Evolutionary conservation across 148 eudicot genomes (phyloP).

Genomic region (Polygonum maritimum): DNA sequence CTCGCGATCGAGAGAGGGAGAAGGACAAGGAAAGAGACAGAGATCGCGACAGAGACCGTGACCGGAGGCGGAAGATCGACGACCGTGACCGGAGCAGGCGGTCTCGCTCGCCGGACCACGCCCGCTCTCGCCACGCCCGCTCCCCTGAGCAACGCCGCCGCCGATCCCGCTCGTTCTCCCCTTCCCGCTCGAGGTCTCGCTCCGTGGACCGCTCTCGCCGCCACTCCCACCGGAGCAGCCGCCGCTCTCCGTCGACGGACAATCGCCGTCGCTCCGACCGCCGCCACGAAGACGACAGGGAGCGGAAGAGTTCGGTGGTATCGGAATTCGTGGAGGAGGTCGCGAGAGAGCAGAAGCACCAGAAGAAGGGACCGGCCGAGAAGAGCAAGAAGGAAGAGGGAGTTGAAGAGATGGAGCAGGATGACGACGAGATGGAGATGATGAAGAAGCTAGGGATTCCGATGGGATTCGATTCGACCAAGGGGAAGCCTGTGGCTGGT

Average conservation of each 20-base stretch:
- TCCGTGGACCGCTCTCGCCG: constrained; percentile 41
- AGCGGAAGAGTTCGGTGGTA: constrained; percentile 21
- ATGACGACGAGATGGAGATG: constrained; percentile 64
- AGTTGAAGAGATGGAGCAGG: constrained; percentile 13
- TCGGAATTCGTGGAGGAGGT: constrained; percentile 50
- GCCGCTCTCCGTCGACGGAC: constrained; percentile 40
- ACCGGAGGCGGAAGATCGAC: background rate
- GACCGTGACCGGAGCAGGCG: constrained; percentile 19
- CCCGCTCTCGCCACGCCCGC: constrained; percentile 24
- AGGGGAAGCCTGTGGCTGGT: constrained; percentile 80
- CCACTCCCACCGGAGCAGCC: constrained; percentile 19
- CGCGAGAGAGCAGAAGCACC: constrained; percentile 40
- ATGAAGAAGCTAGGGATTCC: constrained; percentile 95
- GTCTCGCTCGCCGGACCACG: constrained; percentile 28
- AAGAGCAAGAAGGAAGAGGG: constrained; percentile 13
- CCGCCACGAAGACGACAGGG: constrained; percentile 31
- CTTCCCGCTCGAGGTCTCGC: constrained; percentile 37
- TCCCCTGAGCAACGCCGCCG: constrained; percentile 39
- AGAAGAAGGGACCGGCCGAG: constrained; percentile 18
- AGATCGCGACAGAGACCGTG: constrained; percentile 29
- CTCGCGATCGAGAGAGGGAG: constrained; percentile 32
- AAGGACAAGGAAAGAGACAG: constrained; percentile 24
- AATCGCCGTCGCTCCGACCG: constrained; percentile 37
- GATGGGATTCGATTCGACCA: constrained; percentile 79
- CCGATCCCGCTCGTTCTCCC: constrained; percentile 23